Evolutionary conservation across 495 filamentous ascomycete genomes (phyloP).

Genomic region (Podospora conica): DNA sequence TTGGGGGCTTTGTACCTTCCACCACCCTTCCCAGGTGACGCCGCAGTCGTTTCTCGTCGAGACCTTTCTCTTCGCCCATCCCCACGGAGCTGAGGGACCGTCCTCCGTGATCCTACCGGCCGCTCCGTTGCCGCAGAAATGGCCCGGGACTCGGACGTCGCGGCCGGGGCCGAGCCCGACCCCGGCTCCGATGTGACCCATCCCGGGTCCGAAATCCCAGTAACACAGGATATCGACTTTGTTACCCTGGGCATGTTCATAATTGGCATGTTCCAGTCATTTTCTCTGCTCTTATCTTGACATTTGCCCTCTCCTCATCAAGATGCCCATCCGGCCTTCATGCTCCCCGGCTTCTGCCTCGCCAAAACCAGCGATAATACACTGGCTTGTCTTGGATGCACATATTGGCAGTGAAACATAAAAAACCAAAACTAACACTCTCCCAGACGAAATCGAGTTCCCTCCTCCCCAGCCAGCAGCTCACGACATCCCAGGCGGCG

Average conservation of each 20-base stretch:
- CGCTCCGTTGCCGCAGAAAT: background rate
- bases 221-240: conserved; percentile 57
- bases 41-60: background rate
- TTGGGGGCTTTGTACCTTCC: background rate
- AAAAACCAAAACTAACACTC: conserved; percentile 15
- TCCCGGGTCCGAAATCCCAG: conserved; percentile 1
- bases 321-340: background rate
- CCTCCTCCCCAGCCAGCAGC: conserved; percentile 53
- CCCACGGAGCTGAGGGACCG: background rate
- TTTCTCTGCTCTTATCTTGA: background rate
- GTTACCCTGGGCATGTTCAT: conserved; percentile 95
- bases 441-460: conserved; percentile 84
- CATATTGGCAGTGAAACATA: background rate
- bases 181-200: background rate
- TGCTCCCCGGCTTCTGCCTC: background rate
- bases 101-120: background rate
- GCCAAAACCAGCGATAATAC: background rate
- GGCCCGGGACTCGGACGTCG: background rate
- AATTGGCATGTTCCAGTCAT: conserved; percentile 55
- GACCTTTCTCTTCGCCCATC: background rate
- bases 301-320: background rate
- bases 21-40: background rate
- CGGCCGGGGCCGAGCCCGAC: background rate
- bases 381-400: background rate
- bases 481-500: conserved; percentile 74